Base-by-base conservation (phyloP, 179 eudicot genomes). In the Carnegiea gigantea region DNA sequence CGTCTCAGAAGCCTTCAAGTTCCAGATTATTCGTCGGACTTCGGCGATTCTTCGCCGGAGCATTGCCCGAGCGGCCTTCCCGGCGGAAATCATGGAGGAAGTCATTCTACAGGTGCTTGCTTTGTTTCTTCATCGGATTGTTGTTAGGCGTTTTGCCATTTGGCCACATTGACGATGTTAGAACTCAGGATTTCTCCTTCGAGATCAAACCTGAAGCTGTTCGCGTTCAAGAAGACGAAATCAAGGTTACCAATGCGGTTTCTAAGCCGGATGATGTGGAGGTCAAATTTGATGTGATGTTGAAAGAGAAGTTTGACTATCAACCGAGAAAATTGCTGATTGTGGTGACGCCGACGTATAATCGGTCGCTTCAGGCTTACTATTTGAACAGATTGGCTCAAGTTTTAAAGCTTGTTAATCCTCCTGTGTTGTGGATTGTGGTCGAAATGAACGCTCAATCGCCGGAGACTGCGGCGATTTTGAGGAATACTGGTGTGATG, bases 361-460 rank as follows among this genome's bases (percentile, higher is more conserved):
- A 89, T 72, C 84, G 99, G 70, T 91, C 88, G 4, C 82, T 90
- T 36, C 99, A 95, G 82, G 91, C 88, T 13, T 95, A 88, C 60
- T 93, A 86, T 86, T 83, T 95, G 88, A 87, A 90, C 82, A 89
- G 98, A 70, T 84, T 95, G 82, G 95, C 92, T 60, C 97, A 95
- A 84, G 87, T 84, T 40, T 87, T 95, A 75, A 87, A 91, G 83
- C 89, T 95, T 64, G 93, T 92, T 76, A 88, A 86, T 43, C 92
- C 95, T 6, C 97, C 97, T 2, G 49, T 95, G 40, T 6, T 95
- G 83, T 95, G 99, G 99, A 89, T 95, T 83, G 97, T 94, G 86
- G 98, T 95, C 71, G 99, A 95, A 84, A 92, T 90, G 93, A 85
- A 82, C 59, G 86, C 81, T 7, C 92, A 83, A 8, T 90, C 99